A percentile compares a stretch with the other conserved stretches of the same genome.
These are phyloP conservation scores for Linum tenue DNA, from an alignment of 345 rosid genomes.

Conservation along the genomic window DNA sequence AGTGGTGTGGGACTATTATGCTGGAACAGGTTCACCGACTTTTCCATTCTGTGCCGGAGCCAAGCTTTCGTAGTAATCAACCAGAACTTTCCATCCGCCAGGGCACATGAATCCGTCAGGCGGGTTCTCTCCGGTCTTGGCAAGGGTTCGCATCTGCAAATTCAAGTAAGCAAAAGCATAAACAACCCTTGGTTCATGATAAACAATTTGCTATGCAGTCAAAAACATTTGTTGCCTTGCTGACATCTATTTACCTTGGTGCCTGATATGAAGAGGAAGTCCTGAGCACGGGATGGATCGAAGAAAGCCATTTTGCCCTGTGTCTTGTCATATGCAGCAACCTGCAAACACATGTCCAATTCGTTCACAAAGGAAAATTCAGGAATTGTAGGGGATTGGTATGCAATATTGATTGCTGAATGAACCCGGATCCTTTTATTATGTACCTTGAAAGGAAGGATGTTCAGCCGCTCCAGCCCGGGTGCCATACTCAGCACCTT, in stretches of 20 bases:
- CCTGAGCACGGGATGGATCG: conserved; percentile 82
- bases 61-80: conserved; percentile 76
- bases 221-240: not conserved
- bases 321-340: conserved; percentile 89
- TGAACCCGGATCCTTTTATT: not conserved
- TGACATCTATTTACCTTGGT: conserved; percentile 52
- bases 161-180: conserved; percentile 3
- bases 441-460: conserved; percentile 90
- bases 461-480: conserved; percentile 88
- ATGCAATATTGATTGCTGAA: not conserved
- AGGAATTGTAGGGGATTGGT: not conserved
- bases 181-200: not conserved
- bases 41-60: conserved; percentile 39
- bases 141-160: conserved; percentile 79
- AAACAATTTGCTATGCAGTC: not conserved
- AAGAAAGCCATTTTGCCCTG: conserved; percentile 99
- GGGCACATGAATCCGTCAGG: conserved; percentile 98
- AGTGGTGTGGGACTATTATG: conserved; percentile 29
- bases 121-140: conserved; percentile 86
- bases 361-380: not conserved
- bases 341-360: conserved; percentile 30
- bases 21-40: conserved; percentile 52
- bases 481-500: conserved; percentile 95
- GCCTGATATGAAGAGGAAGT: conserved; percentile 90
- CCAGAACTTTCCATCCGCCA: conserved; percentile 89